These are phyloP conservation scores for Cladobotryum protrusum DNA, from an alignment of 2,329 filamentous ascomycete species.

Conservation along the genomic window DNA sequence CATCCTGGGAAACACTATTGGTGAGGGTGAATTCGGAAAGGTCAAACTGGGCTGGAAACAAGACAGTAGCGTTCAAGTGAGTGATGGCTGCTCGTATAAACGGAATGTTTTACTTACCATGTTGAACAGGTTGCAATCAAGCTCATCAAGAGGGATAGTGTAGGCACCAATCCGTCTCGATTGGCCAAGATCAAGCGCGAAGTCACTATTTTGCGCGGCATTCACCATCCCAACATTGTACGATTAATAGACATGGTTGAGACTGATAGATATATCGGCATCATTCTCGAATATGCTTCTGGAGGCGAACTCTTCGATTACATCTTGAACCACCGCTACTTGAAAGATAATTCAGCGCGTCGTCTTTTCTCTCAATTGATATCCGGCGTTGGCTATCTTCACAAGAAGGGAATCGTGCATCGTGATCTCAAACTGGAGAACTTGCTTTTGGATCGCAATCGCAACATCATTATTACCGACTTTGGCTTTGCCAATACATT, in stretches of 20 bases:
- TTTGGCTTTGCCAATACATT: constrained; percentile 99
- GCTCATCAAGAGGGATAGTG: constrained; percentile 84
- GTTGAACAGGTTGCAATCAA: constrained; percentile 83
- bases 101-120: constrained; percentile 12
- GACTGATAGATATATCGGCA: constrained; percentile 93
- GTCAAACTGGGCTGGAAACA: constrained; percentile 98
- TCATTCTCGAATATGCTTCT: constrained; percentile 96
- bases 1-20: constrained; percentile 89
- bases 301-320: constrained; percentile 98
- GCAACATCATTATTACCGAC: constrained; percentile 99
- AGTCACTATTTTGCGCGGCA: constrained; percentile 80
- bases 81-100: constrained; percentile 10
- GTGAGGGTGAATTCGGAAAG: constrained; percentile 97
- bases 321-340: constrained; percentile 91
- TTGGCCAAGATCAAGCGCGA: constrained; percentile 97
- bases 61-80: constrained; percentile 77
- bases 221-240: constrained; percentile 95
- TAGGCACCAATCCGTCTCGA: constrained; percentile 81
- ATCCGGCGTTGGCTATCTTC: constrained; percentile 92
- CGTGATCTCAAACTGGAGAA: constrained; percentile 97
- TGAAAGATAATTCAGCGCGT: constrained; percentile 88
- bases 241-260: constrained; percentile 97
- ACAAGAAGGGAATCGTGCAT: constrained; percentile 98
- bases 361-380: constrained; percentile 92
- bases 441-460: constrained; percentile 85